These are phyloP conservation scores for Caryopteris hybrid DNA, from an alignment of 305 asterid species.

Conservation along the genomic window DNA sequence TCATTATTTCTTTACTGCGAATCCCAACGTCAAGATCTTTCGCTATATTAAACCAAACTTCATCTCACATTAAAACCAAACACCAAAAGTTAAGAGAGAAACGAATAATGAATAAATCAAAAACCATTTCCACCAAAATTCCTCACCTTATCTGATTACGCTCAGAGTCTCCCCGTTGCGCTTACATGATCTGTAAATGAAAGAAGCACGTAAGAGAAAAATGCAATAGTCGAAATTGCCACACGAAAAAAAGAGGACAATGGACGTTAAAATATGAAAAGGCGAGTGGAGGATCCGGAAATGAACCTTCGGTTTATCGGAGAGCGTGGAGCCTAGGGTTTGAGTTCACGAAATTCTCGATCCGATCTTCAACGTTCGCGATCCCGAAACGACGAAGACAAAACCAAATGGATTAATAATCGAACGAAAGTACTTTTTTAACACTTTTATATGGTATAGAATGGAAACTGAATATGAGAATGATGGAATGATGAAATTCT, in stretches of 20 bases:
- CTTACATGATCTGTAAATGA: conserved; percentile 18
- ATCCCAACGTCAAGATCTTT: conserved; percentile 37
- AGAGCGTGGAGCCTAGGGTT: conserved; percentile 48
- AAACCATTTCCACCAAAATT: too few relatives aligned
- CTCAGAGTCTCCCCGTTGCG: conserved; percentile 22
- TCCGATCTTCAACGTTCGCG: conserved; percentile 55
- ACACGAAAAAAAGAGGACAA: not conserved
- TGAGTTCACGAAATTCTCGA: conserved; percentile 42
- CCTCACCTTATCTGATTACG: conserved; percentile 26
- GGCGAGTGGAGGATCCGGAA: not conserved
- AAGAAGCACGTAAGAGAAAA: not conserved
- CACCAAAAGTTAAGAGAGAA: not conserved
- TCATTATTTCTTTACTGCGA: conserved; percentile 24
- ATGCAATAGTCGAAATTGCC: not conserved
- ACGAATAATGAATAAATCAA: not conserved
- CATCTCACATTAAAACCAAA: conserved; percentile 19
- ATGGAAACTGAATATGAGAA: conserved; percentile 7
- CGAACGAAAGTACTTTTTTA: not conserved
- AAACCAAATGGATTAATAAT: not conserved
- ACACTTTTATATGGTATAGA: not conserved
- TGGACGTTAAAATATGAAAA: conserved; percentile 1
- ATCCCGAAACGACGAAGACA: conserved; percentile 35
- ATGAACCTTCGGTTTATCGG: conserved; percentile 41
- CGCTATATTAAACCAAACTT: conserved; percentile 22
- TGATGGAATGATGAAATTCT: not conserved